Base-by-base conservation (phyloP, 2,329 filamentous ascomycete species). In the Aspergillus pseudonomiae region DNA sequence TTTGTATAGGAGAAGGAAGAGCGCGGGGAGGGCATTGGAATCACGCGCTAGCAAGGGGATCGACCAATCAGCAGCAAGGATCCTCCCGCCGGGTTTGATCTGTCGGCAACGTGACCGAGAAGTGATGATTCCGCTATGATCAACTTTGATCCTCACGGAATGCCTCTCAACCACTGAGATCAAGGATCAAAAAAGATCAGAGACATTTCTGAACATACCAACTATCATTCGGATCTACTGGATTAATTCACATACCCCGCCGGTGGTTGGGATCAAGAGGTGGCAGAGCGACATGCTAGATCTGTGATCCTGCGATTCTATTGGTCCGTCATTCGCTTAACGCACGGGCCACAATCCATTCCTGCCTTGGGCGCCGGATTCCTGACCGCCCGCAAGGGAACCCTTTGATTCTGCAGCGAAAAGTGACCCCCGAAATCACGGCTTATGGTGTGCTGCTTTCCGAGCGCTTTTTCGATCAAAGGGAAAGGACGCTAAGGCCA, bases 241-340 rank as follows among this genome's bases (percentile, higher is more conserved):
- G 63, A 70, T 71, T 61, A n/a, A 39, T 5, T 32, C 43, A 58
- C 59, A 68, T 68, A 63, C 59, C 62, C 52, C 26, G 50, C 65
- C 64, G 64, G 74, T 65, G 67, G 69, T 69, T 74, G 74, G 71
- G 77, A 79, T 79, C 77, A 79, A 66, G 69, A 64, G 50, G 67
- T 65, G 61, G 63, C 53, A 57, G 69, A 61, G 62, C 62, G 66
- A 63, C 62, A 77, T 77, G 71, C 69, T 66, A 70, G 64, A 73
- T 67, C 57, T 56, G 61, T 79, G 77, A 79, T 79, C 78, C 75
- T 77, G 69, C 1, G 26, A 26, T 61, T 53, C 73, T 65, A 80
- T 80, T 80, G 78, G 78, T 59, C 55, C 12, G 24, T 56, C 30
- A 52, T 75, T 78, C 76, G 77, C 76, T 78, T 79, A 79, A 70